Evolutionary conservation across 2,329 filamentous ascomycete species (phyloP), one percentile per base, ranked within the genome.

Genomic region (Clarireedia sp.): DNA sequence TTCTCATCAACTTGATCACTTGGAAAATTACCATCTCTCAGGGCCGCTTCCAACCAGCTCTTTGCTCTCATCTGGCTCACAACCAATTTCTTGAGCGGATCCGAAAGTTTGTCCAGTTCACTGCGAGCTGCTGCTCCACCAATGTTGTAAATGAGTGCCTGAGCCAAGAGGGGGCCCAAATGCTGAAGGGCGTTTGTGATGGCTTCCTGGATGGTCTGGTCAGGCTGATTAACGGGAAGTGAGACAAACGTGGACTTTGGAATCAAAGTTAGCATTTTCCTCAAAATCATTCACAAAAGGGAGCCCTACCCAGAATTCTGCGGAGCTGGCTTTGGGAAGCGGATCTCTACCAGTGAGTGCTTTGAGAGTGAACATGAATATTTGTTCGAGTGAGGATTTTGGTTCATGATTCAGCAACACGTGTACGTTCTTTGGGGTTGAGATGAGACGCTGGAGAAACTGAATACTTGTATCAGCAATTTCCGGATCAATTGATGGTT

Each of bases 401-500:
- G 81, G 75, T 51, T 84, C 78, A 8, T 81, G 71, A 5, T 69
- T 72, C 48, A 89, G 76, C 4, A 92, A 71, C 7, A 86, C 75
- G n/a, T 75, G 72, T 0, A 83, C 75, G 55, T 83, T 79, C 54
- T 79, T 81, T 9, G 75, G 75, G 58, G 47, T 55, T 17, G 52
- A 43, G 41, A 89, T 72, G 51, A 90, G 73, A 24, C 81, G 80
- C 54, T 81, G 79, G 8, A 86, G 74, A 57, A 92, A 84, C 54
- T 90, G 86, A 48, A 92, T 85, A 49, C 83, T 83, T 56, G 84
- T 83, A 60, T 91, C 85, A 1, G 87, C 76, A 10, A 92, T 75
- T 60, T 90, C 87, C 0, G 82, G 79, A 57, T 92, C 88, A 46
- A 79, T 78, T 9, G 80, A 78, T 48, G 81, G 81, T 46, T 78